Percentiles rank a stretch among this genome's conserved stretches.
Conservation (phyloP, 2,329 filamentous ascomycete genomes). For the Corniculantispora saksenae region DNA sequence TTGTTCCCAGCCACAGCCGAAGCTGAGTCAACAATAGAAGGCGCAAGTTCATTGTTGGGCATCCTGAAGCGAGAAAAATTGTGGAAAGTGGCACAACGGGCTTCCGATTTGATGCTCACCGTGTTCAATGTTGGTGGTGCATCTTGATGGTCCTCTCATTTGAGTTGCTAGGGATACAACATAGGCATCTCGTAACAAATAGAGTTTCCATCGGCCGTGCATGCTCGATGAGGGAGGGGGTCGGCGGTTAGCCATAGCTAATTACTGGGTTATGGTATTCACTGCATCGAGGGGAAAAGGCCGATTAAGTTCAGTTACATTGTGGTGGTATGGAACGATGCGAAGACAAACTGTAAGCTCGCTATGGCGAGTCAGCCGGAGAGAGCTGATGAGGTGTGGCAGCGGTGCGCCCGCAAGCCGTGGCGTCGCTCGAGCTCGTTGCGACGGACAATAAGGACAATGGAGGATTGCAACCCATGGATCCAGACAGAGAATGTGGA, state of each 20-base stretch:
- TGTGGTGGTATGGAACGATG: constrained; percentile 2
- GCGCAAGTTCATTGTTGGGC: not conserved
- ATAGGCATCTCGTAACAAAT: not conserved
- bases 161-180: not conserved
- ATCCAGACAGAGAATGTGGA: not conserved
- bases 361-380: not conserved
- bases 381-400: not conserved
- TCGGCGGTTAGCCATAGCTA: not conserved
- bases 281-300: not conserved
- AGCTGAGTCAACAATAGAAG: not conserved
- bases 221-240: not conserved
- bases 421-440: not conserved
- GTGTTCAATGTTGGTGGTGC: not conserved
- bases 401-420: too few relatives aligned
- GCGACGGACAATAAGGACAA: not conserved
- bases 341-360: not conserved
- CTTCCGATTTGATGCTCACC: not conserved
- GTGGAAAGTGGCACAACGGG: not conserved
- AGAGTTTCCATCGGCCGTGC: not conserved
- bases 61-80: not conserved
- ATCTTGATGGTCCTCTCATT: not conserved
- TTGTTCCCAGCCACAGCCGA: not conserved
- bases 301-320: not conserved
- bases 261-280: not conserved
- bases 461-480: not conserved